Percentiles rank a stretch among this genome's conserved stretches.
These are phyloP conservation scores for Jaapia argillacea DNA, from an alignment of 768 basidiomycete genomes.

Conservation along the genomic window DNA sequence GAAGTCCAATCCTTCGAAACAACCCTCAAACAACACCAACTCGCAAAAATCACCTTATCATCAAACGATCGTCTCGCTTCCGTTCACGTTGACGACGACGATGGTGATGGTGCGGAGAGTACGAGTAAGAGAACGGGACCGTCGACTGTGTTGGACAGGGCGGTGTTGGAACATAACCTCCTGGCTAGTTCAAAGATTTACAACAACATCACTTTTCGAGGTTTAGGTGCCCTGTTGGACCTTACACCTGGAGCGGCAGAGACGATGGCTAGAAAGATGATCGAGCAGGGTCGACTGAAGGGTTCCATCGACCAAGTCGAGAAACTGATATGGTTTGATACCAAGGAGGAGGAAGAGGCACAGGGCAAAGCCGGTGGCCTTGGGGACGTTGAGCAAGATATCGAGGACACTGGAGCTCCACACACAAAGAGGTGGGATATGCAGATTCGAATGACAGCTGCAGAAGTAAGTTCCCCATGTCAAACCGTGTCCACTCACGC, in stretches of 20 bases:
- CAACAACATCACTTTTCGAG: slow-evolving; percentile 92
- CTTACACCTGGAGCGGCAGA: slow-evolving; percentile 90
- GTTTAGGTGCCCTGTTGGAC: slow-evolving; percentile 85
- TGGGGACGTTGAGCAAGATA: slow-evolving; percentile 78
- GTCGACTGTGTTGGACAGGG: slow-evolving; percentile 90
- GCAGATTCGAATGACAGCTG: slow-evolving; percentile 81
- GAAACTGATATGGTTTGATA: slow-evolving; percentile 89
- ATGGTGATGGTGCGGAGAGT: slow-evolving; percentile 32
- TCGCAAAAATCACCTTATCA: slow-evolving; percentile 83
- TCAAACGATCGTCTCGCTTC: slow-evolving; percentile 75
- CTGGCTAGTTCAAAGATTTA: slow-evolving; percentile 96
- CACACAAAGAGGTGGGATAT: slow-evolving; percentile 96
- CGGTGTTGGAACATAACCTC: slow-evolving; percentile 98
- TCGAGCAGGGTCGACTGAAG: slow-evolving; percentile 89
- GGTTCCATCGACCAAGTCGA: slow-evolving; percentile 96
- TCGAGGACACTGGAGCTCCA: slow-evolving; percentile 79
- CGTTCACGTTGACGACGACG: slow-evolving; percentile 46
- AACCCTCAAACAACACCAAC: slow-evolving; percentile 84
- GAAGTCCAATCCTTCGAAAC: slow-evolving; percentile 88
- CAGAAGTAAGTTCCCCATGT: slow-evolving; percentile 48
- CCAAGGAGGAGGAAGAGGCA: slow-evolving; percentile 74
- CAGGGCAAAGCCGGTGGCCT: slow-evolving; percentile 92
- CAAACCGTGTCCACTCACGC: neutral
- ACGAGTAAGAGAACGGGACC: slow-evolving; percentile 81
- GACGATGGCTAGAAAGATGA: slow-evolving; percentile 97